Conservation (phyloP, 306 rosid genomes). For the Canavalia ensiformis region DNA sequence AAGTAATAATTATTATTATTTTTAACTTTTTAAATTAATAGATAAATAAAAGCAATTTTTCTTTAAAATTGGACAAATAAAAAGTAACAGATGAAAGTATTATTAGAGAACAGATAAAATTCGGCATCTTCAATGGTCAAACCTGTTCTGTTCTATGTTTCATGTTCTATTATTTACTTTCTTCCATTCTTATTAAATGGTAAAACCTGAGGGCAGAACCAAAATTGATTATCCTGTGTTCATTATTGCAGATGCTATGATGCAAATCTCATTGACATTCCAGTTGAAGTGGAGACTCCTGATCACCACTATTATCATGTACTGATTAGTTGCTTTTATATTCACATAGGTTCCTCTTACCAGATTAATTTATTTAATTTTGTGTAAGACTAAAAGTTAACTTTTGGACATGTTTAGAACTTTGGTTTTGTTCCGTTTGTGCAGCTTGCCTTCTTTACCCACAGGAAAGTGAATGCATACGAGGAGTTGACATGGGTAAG, state of each 20-base stretch:
- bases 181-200: background rate
- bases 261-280: constrained; percentile 75
- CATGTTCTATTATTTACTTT: background rate
- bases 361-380: constrained; percentile 21
- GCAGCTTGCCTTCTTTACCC: constrained; percentile 88
- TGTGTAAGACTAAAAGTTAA: background rate
- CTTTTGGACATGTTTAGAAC: background rate
- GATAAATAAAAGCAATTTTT: too few species aligned
- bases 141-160: background rate
- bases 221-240: background rate
- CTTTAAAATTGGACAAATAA: too few species aligned
- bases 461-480: constrained; percentile 61
- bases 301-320: constrained; percentile 91
- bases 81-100: background rate
- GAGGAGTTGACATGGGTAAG: constrained; percentile 91
- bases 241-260: constrained; percentile 65
- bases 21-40: too few species aligned
- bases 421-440: constrained; percentile 28
- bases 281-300: constrained; percentile 89
- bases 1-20: too few species aligned
- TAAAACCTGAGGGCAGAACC: background rate
- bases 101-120: background rate
- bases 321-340: constrained; percentile 36
- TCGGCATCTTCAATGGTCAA: background rate
- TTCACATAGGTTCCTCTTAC: background rate